These are phyloP conservation scores for Ascochyta rabiei DNA, from an alignment of 2,329 filamentous ascomycete species.

Conservation along the genomic window DNA sequence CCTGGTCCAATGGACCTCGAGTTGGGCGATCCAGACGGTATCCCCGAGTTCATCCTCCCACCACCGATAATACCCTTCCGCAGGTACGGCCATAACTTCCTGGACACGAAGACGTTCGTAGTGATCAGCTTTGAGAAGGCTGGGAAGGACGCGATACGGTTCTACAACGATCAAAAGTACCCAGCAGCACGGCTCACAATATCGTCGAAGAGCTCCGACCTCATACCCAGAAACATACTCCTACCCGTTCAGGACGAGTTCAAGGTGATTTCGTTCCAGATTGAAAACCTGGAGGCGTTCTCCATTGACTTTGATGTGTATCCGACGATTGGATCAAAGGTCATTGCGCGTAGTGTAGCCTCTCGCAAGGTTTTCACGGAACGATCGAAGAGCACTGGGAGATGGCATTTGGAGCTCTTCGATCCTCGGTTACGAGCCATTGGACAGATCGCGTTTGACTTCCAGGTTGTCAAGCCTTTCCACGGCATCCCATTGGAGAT, in stretches of 20 bases:
- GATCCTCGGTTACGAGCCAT: slow-evolving; percentile 91
- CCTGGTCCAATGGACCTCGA: slow-evolving; percentile 61
- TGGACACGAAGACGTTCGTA: slow-evolving; percentile 96
- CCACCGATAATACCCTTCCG: slow-evolving; percentile 95
- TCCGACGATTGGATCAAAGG: slow-evolving; percentile 94
- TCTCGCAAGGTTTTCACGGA: slow-evolving; percentile 85
- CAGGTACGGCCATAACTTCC: slow-evolving; percentile 96
- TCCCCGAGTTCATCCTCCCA: slow-evolving; percentile 88
- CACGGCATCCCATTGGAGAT: slow-evolving; percentile 91
- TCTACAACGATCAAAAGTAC: slow-evolving; percentile 97
- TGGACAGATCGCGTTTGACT: slow-evolving; percentile 91
- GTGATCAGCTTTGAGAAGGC: slow-evolving; percentile 86
- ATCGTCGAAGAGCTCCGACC: slow-evolving; percentile 92
- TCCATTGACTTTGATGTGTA: slow-evolving; percentile 97
- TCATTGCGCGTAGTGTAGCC: slow-evolving; percentile 94
- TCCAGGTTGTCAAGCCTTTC: slow-evolving; percentile 96
- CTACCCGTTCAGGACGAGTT: slow-evolving; percentile 96
- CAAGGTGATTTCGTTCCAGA: slow-evolving; percentile 90
- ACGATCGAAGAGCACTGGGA: slow-evolving; percentile 74
- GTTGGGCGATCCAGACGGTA: slow-evolving; percentile 77
- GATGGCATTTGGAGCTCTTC: slow-evolving; percentile 86
- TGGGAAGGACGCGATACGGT: slow-evolving; percentile 78
- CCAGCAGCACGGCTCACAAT: slow-evolving; percentile 94
- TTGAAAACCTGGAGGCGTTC: slow-evolving; percentile 91
- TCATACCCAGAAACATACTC: slow-evolving; percentile 95